A percentile compares a stretch with the other conserved stretches of the same genome.
phyloP scores from a whole-genome alignment of 2,329 filamentous ascomycete species.

The Aspergillus fumigatus region DNA sequence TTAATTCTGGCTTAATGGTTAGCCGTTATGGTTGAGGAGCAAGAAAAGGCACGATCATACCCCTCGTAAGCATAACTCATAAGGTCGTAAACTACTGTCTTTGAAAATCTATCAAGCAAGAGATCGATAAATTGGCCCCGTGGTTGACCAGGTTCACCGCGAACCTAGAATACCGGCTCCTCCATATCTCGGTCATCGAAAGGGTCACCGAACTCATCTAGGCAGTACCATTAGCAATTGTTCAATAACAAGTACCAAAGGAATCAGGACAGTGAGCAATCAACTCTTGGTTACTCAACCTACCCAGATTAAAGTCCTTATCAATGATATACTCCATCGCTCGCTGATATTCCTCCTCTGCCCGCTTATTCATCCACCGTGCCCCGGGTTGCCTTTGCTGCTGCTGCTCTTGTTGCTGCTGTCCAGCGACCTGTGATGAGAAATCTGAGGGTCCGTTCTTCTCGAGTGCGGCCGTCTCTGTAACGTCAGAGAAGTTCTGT shows the following conservation, averaged over 20 bases:
- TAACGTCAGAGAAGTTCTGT: constrained; percentile 4
- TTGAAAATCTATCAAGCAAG: neutral
- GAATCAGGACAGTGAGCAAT: neutral
- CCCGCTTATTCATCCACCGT: constrained; percentile 54
- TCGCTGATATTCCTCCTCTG: constrained; percentile 51
- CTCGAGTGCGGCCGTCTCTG: neutral
- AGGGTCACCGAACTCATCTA: constrained; percentile 45
- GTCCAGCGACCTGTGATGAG: neutral
- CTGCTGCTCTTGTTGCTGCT: constrained; percentile 7
- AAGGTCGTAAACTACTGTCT: neutral
- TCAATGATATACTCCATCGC: constrained; percentile 50
- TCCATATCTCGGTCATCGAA: constrained; percentile 41
- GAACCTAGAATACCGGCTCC: constrained; percentile 15
- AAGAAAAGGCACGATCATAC: neutral
- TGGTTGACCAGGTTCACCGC: too few relatives aligned
- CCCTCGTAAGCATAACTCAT: constrained; percentile 3
- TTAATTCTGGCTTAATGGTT: neutral
- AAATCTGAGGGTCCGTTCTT: neutral
- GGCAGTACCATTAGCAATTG: constrained; percentile 1
- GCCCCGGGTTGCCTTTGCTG: constrained; percentile 45
- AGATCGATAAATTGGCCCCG: neutral
- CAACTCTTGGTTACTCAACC: constrained; percentile 14
- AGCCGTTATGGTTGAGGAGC: neutral
- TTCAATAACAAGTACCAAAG: neutral
- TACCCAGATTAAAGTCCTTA: constrained; percentile 47